Percentiles rank a stretch among this genome's conserved stretches.
phyloP scores from a whole-genome alignment of 2,329 filamentous ascomycete genomes.

The Phialophora verrucosa region DNA sequence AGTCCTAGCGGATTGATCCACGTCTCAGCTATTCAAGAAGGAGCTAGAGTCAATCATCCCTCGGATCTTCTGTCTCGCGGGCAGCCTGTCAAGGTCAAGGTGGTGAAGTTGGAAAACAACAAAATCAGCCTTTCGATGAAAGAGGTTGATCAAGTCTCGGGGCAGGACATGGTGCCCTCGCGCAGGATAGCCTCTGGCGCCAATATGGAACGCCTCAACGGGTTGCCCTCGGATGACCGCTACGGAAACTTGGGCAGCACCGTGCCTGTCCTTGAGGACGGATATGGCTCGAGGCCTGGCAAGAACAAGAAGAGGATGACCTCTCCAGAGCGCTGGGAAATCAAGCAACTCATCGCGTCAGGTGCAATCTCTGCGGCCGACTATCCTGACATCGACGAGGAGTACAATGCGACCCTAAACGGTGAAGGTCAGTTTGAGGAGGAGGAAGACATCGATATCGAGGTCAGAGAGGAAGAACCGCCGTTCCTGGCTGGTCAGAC shows the following conservation, averaged over 20 bases:
- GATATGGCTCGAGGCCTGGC: constrained; percentile 60
- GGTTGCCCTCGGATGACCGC: constrained; percentile 62
- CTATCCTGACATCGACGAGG: constrained; percentile 92
- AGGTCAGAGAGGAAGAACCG: constrained; percentile 93
- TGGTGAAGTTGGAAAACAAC: constrained; percentile 80
- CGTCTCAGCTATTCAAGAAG: constrained; percentile 84
- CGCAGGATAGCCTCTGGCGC: constrained; percentile 83
- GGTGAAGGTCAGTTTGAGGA: constrained; percentile 92
- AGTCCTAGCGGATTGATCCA: constrained; percentile 94
- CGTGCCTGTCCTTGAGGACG: constrained; percentile 68
- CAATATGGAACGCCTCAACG: constrained; percentile 82
- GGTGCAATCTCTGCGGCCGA: constrained; percentile 91
- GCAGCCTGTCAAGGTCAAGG: constrained; percentile 90
- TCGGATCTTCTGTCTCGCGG: constrained; percentile 81
- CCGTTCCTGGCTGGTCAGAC: constrained; percentile 96
- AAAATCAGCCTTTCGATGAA: constrained; percentile 94
- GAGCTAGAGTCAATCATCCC: constrained; percentile 86
- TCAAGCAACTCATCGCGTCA: constrained; percentile 92
- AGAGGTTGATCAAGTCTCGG: constrained; percentile 89
- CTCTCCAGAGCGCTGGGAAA: constrained; percentile 96
- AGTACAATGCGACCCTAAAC: constrained; percentile 84
- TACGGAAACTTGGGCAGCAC: constrained; percentile 59
- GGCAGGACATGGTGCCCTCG: constrained; percentile 80
- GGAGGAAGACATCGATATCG: constrained; percentile 86
- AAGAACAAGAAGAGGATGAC: constrained; percentile 89